phyloP scores from a whole-genome alignment of 2,329 filamentous ascomycete genomes.

The Pseudocercospora crystallina region DNA sequence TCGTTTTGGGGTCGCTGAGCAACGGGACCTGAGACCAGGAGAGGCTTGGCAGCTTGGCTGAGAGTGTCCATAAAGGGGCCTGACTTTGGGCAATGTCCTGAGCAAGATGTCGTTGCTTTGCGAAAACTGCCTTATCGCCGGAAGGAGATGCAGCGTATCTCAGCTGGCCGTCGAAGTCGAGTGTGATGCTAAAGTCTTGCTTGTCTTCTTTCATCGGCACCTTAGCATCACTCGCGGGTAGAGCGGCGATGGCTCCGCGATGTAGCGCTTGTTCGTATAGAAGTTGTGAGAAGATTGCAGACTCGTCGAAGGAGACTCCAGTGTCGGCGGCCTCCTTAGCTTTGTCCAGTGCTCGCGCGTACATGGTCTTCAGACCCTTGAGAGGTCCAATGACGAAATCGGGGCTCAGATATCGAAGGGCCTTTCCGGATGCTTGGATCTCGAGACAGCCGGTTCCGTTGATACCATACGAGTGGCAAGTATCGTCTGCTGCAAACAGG shows the following conservation, averaged over 20 bases:
- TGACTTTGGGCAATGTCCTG: constrained; percentile 12
- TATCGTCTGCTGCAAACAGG: constrained; percentile 9
- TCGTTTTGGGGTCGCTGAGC: constrained; percentile 13
- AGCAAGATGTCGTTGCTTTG: constrained; percentile 1
- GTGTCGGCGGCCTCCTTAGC: background rate
- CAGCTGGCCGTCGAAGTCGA: constrained; percentile 7
- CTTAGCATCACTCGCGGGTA: background rate
- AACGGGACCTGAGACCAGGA: constrained; percentile 15
- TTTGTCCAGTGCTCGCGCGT: constrained; percentile 3
- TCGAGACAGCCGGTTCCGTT: constrained; percentile 5
- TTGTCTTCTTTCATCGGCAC: background rate
- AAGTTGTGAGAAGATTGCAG: constrained; percentile 12
- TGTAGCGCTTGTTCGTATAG: background rate
- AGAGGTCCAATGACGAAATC: constrained; percentile 11
- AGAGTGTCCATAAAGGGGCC: constrained; percentile 19
- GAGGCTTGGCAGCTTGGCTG: background rate
- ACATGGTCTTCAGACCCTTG: constrained; percentile 7
- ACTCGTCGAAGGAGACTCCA: constrained; percentile 6
- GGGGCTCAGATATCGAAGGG: constrained; percentile 11
- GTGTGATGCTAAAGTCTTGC: constrained; percentile 6
- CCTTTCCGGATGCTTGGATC: constrained; percentile 6
- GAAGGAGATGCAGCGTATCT: constrained; percentile 1
- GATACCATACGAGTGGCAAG: constrained; percentile 1
- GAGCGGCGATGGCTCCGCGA: too few relatives aligned
- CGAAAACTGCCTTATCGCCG: background rate